Base-by-base conservation (phyloP, 345 rosid genomes). In the Ricinus communis region DNA sequence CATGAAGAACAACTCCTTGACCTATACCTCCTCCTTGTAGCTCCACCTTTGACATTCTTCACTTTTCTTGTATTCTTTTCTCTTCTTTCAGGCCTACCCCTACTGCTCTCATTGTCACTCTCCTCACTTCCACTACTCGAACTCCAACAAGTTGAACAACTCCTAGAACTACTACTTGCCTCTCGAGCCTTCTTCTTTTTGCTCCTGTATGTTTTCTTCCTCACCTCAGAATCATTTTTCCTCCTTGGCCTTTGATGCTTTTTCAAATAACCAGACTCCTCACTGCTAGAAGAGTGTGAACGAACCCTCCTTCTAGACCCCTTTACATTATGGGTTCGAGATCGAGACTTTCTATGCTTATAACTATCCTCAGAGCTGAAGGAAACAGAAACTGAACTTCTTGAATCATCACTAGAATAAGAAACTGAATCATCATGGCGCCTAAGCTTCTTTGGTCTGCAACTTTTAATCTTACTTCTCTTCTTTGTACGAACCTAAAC, bases 381-480 rank as follows among this genome's bases (percentile, higher is more conserved):
- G 60, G 77, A 85, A 74, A 77, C 43, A 46, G 90, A 86, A 15
- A 65, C 64, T 14, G 79, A 80, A 70, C 75, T 82, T 47, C 71
- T 80, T 0, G 83, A 82, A 73, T 78, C 82, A 77, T 82, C 80
- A 22, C 77, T 74, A 15, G 90, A 77, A 71, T 70, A 79, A 57
- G 84, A 79, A 59, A 58, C 77, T 15, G 85, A 81, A 80, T 79
- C 82, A 50, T 75, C 78, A 38, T 65, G 58, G 49, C 57, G 77
- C 38, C 79, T 83, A 68, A 76, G 76, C 88, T 84, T 91, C 82
- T 85, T 90, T 6, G 82, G 79, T 79, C 82, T 88, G 63, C 13
- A 58, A 76, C 77, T 85, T 69, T 27, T 70, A 11, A 55, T 84
- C 80, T 86, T 90, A 65, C 74, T 77, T 77, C 66, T 91, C 87